Conservation (phyloP, 345 rosid genomes). For the Acer negundo region DNA sequence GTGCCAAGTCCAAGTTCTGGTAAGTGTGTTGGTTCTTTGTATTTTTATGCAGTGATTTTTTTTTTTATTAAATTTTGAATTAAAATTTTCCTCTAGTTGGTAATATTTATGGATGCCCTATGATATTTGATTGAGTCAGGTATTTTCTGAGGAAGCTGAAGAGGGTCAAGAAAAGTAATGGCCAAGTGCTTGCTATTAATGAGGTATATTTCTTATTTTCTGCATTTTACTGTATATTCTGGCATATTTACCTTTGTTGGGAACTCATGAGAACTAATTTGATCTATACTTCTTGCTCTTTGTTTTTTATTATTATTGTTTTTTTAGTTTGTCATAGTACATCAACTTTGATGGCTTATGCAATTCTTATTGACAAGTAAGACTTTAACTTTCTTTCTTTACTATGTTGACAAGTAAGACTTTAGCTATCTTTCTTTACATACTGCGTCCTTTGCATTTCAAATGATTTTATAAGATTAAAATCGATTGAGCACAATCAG, state of each 20-base stretch:
- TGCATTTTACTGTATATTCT: neutral
- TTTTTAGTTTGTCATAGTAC: too few species aligned
- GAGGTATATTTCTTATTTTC: constrained; percentile 7
- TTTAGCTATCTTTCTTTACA: neutral
- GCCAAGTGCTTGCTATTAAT: constrained; percentile 22
- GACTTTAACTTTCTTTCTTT: too few species aligned
- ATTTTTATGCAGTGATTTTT: neutral
- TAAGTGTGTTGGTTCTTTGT: constrained; percentile 15
- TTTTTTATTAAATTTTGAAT: neutral
- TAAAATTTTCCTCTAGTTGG: neutral
- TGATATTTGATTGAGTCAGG: neutral
- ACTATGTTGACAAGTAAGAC: neutral
- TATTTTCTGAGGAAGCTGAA: constrained; percentile 28
- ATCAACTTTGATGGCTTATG: too few species aligned
- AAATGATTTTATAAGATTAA: neutral
- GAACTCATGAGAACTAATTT: neutral
- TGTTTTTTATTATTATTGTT: neutral
- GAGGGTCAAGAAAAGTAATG: constrained; percentile 26
- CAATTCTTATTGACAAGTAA: too few species aligned
- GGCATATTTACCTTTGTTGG: neutral
- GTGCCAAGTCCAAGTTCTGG: constrained; percentile 57
- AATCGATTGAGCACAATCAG: neutral
- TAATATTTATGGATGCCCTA: neutral
- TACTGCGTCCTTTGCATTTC: neutral
- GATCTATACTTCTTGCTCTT: neutral